phyloP scores from a whole-genome alignment of 164 flowering plant genomes.

The Dillenia turbinata region DNA sequence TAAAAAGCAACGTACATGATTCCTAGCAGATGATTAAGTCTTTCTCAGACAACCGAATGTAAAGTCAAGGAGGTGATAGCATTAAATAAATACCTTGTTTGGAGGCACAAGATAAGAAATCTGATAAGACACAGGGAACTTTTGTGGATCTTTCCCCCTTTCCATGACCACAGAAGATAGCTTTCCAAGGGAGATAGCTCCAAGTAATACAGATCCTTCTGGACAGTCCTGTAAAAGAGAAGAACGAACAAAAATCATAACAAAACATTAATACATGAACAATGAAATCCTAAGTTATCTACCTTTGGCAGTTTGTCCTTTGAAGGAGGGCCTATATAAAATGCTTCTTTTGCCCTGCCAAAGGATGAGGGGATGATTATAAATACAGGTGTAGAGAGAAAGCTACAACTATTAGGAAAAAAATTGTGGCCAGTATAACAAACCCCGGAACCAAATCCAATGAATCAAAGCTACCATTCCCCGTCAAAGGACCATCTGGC shows the following conservation, averaged over 20 bases:
- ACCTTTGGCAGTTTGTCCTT: constrained; percentile 97
- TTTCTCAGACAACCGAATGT: neutral
- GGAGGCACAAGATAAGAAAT: constrained; percentile 79
- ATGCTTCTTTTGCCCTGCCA: constrained; percentile 66
- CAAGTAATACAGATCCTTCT: constrained; percentile 75
- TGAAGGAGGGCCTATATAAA: constrained; percentile 80
- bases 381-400: neutral
- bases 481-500: constrained; percentile 92
- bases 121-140: constrained; percentile 58
- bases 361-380: constrained; percentile 3
- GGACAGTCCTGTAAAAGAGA: constrained; percentile 48
- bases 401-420: neutral
- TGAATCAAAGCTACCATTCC: constrained; percentile 64
- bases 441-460: constrained; percentile 84
- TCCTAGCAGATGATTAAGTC: neutral
- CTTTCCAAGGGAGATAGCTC: constrained; percentile 71
- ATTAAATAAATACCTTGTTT: constrained; percentile 44
- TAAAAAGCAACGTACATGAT: neutral
- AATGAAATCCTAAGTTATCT: constrained; percentile 4
- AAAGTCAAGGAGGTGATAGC: neutral
- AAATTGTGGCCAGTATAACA: constrained; percentile 4
- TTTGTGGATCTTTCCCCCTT: constrained; percentile 42
- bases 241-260: neutral
- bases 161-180: constrained; percentile 32
- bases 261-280: neutral